phyloP scores from a whole-genome alignment of 305 asterid genomes.

The Fraxinus greggii region DNA sequence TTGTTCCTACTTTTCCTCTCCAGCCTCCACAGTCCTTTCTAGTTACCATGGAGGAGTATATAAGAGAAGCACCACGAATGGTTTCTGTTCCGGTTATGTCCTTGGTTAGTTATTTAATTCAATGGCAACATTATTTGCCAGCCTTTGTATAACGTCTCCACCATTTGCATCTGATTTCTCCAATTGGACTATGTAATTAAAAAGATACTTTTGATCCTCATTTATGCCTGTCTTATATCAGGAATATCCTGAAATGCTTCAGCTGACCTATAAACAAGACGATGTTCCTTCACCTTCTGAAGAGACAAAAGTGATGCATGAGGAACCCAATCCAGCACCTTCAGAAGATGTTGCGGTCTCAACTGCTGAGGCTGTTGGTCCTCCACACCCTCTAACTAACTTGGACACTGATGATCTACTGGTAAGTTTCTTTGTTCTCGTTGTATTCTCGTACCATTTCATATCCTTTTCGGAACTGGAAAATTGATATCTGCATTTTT shows the following conservation, averaged over 20 bases:
- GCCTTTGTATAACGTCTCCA: neutral
- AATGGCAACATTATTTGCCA: constrained; percentile 6
- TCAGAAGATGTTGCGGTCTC: constrained; percentile 44
- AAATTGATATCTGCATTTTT: constrained; percentile 18
- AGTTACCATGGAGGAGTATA: constrained; percentile 57
- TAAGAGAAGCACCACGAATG: constrained; percentile 51
- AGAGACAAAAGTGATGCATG: constrained; percentile 43
- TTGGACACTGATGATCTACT: constrained; percentile 75
- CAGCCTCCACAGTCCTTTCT: constrained; percentile 60
- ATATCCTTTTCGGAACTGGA: neutral
- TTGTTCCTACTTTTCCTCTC: constrained; percentile 3
- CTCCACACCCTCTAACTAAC: constrained; percentile 48
- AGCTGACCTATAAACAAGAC: constrained; percentile 89
- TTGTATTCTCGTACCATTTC: neutral
- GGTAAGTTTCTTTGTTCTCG: constrained; percentile 40
- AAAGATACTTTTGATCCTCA: constrained; percentile 1
- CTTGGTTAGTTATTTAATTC: constrained; percentile 59
- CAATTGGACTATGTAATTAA: neutral
- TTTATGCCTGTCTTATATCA: constrained; percentile 27
- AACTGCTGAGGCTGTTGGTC: constrained; percentile 39
- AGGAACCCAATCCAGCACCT: constrained; percentile 52
- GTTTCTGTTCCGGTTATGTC: constrained; percentile 47
- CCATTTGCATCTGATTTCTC: neutral
- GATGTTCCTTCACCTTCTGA: constrained; percentile 62
- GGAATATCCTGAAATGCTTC: constrained; percentile 94